Evolutionary conservation across 306 rosid genomes (phyloP), one percentile per base, ranked within the genome.

Genomic region (Hippophae rhamnoides): DNA sequence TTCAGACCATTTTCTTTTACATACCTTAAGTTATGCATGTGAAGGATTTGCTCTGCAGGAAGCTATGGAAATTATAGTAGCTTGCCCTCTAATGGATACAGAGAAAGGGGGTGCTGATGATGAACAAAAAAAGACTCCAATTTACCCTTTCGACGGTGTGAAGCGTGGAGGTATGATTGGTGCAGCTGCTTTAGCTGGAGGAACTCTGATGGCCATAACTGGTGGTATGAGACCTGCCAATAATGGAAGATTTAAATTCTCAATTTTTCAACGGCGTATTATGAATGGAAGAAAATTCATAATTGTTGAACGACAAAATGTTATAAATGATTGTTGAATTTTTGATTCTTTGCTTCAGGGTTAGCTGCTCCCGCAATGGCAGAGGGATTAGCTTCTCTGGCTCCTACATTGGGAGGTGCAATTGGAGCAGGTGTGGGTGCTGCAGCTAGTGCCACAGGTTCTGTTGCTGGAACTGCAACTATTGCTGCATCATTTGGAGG

Each of bases 401-500:
- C 45, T 18, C 60, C 60, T 23, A 57, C 67, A 4, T 31, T 31
- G 38, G 38, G 38, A 4, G 38, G 38, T 31, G 38, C 38, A 31
- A 31, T 31, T 31, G 38, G 38, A 31, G 38, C 38, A 31, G 38
- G 38, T 31, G 38, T 31, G 38, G 38, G 38, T 47, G 67, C 73
- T 27, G 67, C 67, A 41, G 67, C 73, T 38, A 54, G 67, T 18
- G 73, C 73, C 57, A 13, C 62, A 6, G 73, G 73, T 18, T 69
- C 73, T 46, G 56, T 69, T 53, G 63, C 67, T 47, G 67, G 73
- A 23, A 53, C 67, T 54, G 40, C 57, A 53, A 44, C 73, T 23
- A 56, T 69, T 41, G 73, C 56, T 31, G 73, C 73, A 69, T 69
- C 73, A 61, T 69, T 69, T 69, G 68, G 73, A 61, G 73, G 68